Percentiles rank a stretch among this genome's conserved stretches.
Evolutionary conservation across 768 basidiomycete species (phyloP).

Genomic region (Hirschioporus abietinus): DNA sequence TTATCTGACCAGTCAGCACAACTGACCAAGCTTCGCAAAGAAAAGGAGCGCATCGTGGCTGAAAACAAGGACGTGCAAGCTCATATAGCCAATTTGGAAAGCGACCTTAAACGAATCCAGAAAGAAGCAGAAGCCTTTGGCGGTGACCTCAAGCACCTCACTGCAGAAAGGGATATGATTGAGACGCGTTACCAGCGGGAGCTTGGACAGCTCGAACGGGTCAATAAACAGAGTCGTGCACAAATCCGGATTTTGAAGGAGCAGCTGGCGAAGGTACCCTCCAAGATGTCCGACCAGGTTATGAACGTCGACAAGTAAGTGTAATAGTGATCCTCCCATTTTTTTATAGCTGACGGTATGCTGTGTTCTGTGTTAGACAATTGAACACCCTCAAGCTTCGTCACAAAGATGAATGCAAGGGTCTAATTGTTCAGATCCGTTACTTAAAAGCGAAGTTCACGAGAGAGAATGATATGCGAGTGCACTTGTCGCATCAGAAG

Average conservation of each 20-base stretch:
- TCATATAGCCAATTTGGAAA: conserved; percentile 63
- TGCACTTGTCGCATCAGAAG: conserved; percentile 81
- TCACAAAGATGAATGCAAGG: conserved; percentile 87
- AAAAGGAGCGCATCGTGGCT: conserved; percentile 53
- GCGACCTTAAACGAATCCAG: conserved; percentile 70
- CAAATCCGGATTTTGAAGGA: conserved; percentile 64
- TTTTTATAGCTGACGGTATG: background rate
- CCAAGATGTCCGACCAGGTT: background rate
- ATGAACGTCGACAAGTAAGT: background rate
- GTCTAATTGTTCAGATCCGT: conserved; percentile 82
- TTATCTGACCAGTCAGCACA: conserved; percentile 56
- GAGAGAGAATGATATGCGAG: conserved; percentile 76
- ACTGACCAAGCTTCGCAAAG: conserved; percentile 57
- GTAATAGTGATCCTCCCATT: background rate
- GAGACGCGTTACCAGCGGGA: conserved; percentile 55
- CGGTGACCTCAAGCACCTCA: conserved; percentile 64
- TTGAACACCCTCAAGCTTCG: conserved; percentile 51
- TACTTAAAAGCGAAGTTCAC: conserved; percentile 92
- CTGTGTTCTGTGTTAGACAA: conserved; percentile 1
- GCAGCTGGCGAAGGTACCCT: conserved; percentile 40
- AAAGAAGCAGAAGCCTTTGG: conserved; percentile 76
- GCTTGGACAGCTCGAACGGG: conserved; percentile 47
- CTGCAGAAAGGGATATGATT: conserved; percentile 60
- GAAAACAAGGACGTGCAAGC: conserved; percentile 64
- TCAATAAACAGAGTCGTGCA: conserved; percentile 61